These are phyloP conservation scores for Penicillium fuscoglaucum DNA, from an alignment of 2,329 filamentous ascomycete species.

Conservation along the genomic window DNA sequence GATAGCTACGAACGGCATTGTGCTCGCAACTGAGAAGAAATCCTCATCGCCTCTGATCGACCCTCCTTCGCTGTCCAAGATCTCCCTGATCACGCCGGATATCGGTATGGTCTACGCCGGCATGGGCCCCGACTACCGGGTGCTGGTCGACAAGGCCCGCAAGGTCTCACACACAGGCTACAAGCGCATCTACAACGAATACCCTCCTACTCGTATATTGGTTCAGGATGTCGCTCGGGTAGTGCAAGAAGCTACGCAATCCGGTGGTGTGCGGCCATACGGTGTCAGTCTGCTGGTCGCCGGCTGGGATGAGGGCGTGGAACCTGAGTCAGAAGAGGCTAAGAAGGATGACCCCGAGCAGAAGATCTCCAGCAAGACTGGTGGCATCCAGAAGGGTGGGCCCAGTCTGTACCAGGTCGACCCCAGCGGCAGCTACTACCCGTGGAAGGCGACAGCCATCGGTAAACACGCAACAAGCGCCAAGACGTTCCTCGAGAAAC, in stretches of 20 bases:
- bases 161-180: constrained; percentile 98
- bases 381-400: constrained; percentile 90
- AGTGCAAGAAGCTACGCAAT: constrained; percentile 99
- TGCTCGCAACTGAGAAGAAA: constrained; percentile 99
- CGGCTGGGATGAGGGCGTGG: constrained; percentile 95
- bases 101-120: constrained; percentile 99
- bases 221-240: constrained; percentile 97
- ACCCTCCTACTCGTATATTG: constrained; percentile 98
- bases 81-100: constrained; percentile 96
- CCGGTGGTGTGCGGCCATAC: constrained; percentile 93
- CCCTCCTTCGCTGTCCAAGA: constrained; percentile 90
- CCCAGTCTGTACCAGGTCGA: constrained; percentile 99
- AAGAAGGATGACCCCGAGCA: constrained; percentile 57
- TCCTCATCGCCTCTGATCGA: constrained; percentile 97
- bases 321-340: constrained; percentile 74
- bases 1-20: constrained; percentile 94
- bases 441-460: constrained; percentile 98
- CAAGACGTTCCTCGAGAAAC: constrained; percentile 99
- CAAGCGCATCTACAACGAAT: constrained; percentile 99
- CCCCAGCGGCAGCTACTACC: constrained; percentile 97
- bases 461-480: constrained; percentile 97
- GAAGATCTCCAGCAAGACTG: constrained; percentile 81
- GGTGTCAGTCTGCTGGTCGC: constrained; percentile 94
- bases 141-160: constrained; percentile 94
- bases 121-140: constrained; percentile 98